Conservation (phyloP, 1,139 yeast genomes). For the Saccharomyces hybrid region DNA sequence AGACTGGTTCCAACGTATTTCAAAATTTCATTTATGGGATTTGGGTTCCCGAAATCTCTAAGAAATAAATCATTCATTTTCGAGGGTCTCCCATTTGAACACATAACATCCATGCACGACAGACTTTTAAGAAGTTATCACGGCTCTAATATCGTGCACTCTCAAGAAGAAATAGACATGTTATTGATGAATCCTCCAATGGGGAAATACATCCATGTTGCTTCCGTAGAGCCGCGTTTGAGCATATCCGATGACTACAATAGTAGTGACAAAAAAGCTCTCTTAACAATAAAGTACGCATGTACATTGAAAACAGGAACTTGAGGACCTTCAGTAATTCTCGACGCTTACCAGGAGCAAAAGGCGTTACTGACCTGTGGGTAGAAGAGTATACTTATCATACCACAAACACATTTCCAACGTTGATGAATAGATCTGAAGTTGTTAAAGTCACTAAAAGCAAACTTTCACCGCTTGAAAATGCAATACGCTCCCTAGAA, state of each 20-base stretch:
- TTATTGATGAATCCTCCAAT: constrained; percentile 46
- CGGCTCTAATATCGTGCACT: constrained; percentile 67
- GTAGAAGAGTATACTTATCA: constrained; percentile 80
- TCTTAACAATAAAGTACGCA: constrained; percentile 39
- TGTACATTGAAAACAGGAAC: constrained; percentile 65
- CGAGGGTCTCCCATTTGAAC: constrained; percentile 85
- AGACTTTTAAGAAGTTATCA: constrained; percentile 69
- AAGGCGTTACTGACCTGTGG: constrained; percentile 72
- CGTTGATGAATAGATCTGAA: constrained; percentile 79
- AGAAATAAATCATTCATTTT: constrained; percentile 72
- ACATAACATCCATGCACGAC: constrained; percentile 75
- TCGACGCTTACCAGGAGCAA: constrained; percentile 68
- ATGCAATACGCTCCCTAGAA: constrained; percentile 63
- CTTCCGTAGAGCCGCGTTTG: constrained; percentile 62
- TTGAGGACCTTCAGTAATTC: constrained; percentile 62
- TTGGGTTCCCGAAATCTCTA: constrained; percentile 72
- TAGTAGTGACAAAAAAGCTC: constrained; percentile 13
- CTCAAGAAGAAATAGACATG: constrained; percentile 54
- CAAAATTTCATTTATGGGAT: constrained; percentile 73
- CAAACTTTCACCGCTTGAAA: constrained; percentile 75
- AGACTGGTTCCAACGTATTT: constrained; percentile 72
- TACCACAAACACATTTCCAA: constrained; percentile 73
- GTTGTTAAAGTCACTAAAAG: constrained; percentile 47
- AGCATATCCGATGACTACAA: constrained; percentile 40
- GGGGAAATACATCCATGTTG: constrained; percentile 69